Percentiles rank a stretch among this genome's conserved stretches.
These are phyloP conservation scores for Corylus americana DNA, from an alignment of 306 rosid genomes.

Conservation along the genomic window DNA sequence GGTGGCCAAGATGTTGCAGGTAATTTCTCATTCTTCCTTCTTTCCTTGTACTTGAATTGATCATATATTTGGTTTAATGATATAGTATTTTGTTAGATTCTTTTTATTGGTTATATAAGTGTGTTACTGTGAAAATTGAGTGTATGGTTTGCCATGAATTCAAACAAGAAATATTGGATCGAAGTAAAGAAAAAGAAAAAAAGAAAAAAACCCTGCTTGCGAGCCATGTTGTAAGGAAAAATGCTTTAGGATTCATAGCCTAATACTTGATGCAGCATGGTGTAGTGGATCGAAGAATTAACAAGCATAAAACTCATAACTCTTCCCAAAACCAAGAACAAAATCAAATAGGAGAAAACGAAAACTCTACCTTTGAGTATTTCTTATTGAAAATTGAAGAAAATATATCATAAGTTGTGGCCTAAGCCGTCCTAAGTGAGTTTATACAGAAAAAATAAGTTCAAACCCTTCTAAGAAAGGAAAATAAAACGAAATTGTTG, in stretches of 20 bases:
- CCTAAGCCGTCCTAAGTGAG: too few relatives aligned
- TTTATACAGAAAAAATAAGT: too few relatives aligned
- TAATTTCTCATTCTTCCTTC: conserved; percentile 15
- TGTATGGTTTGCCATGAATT: neutral
- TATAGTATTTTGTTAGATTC: neutral
- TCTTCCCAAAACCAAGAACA: too few relatives aligned
- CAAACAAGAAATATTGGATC: neutral
- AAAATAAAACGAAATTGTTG: too few relatives aligned
- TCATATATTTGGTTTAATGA: neutral
- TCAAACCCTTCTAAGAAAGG: too few relatives aligned
- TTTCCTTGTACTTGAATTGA: neutral
- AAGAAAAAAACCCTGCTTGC: neutral
- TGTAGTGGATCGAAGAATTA: too few relatives aligned
- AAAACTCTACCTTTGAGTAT: too few relatives aligned
- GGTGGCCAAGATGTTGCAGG: conserved; percentile 66
- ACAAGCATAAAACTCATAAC: too few relatives aligned
- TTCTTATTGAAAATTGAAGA: too few relatives aligned
- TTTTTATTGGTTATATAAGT: neutral
- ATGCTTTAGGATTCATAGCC: neutral
- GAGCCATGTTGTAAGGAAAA: neutral
- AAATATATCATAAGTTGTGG: too few relatives aligned
- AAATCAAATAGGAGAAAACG: too few relatives aligned
- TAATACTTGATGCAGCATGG: neutral
- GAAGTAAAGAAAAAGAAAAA: neutral
- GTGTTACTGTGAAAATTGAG: neutral